Base-by-base conservation (phyloP, 495 filamentous ascomycete species). In the Aspergillus coremiiformis region DNA sequence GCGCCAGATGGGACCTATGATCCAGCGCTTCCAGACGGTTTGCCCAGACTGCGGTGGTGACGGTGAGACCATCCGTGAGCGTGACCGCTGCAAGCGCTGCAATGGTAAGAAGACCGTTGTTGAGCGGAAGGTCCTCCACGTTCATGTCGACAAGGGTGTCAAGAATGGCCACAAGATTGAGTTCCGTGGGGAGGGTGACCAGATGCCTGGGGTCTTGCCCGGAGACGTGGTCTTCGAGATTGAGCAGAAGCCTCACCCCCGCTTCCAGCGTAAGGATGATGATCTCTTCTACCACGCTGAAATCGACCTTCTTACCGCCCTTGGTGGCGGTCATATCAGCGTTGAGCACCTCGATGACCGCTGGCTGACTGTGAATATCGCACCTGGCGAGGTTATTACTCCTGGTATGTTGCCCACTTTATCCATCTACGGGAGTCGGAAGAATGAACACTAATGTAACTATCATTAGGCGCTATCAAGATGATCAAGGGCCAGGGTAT, bases 1-100 rank as follows among this genome's bases (percentile, higher is more conserved):
- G 93, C 87, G 93, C 61, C 94, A 97, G 78, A 97, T 97, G 91
- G 93, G 94, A 46, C 93, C 93, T 47, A 99, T 99, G 93, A 97
- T 97, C 64, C 94, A 97, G 74, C 87, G 93, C 45, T 97, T 97
- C 82, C 94, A 97, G 80, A 97, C 94, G 17, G 90, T 96, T 54
- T 99, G 93, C 82, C 88, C 90, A 26, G 93, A 99, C 70, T 99
- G 93, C 66, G 89, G 90, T 53, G 93, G 93, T 53, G 94, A 97
- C 68, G 90, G 94, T 44, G 94, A 99, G 74, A 90, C 85, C 50
- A 89, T 99, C 65, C 86, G 86, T 57, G 93, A 97, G 45, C 90
- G 91, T 77, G 94, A 97, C 69, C 82, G 85, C 65, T 99, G 93
- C 83, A 96, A 95, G 82, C 71, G 75, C 52, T 99, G 93, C 72